Evolutionary conservation across 768 basidiomycete species (phyloP), one percentile per base, ranked within the genome.

Genomic region (Kwoniella bestiolae): DNA sequence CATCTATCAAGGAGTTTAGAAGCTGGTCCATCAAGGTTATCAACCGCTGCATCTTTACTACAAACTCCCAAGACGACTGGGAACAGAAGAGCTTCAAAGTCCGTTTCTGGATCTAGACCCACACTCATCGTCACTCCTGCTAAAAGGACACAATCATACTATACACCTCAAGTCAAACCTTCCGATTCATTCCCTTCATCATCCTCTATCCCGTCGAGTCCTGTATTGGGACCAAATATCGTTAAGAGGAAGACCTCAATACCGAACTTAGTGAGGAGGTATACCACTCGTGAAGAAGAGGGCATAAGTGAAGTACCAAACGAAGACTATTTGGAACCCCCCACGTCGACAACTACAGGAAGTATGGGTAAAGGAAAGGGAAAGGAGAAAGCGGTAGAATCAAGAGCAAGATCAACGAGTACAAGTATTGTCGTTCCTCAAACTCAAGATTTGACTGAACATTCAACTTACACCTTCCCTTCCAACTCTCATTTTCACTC

Each of bases 391-490:
- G 60, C 60, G 28, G 56, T 45, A 5, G 67, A 69, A 25, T 70
- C 60, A 29, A 50, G 76, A 46, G 76, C 72, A 7, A 65, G 76
- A 50, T 71, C 76, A 11, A 78, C 76, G 6, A 74, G 72, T 29
- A 78, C 76, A 1, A 71, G 69, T 52, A 51, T 77, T 14, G 76
- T 73, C 52, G 56, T 68, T 6, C 76, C 68, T 9, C 63, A 65
- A 21, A 46, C 29, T 3, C 52, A 44, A 16, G 28, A 47, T 26
- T 23, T 63, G 21, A 56, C 55, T 25, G 51, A 63, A 25, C 55
- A 63, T 31, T 63, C 62, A 11, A 63, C 62, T 14, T 63, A 63
- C 29, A 50, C 55, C 18, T 57, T 63, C 44, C 62, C 62, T 11
- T 56, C 52, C n/a, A n/a, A n/a, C n/a, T n/a, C n/a, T n/a, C n/a